These are phyloP conservation scores for Adansonia rubrostipa DNA, from an alignment of 441 rosid species.

Conservation along the genomic window DNA sequence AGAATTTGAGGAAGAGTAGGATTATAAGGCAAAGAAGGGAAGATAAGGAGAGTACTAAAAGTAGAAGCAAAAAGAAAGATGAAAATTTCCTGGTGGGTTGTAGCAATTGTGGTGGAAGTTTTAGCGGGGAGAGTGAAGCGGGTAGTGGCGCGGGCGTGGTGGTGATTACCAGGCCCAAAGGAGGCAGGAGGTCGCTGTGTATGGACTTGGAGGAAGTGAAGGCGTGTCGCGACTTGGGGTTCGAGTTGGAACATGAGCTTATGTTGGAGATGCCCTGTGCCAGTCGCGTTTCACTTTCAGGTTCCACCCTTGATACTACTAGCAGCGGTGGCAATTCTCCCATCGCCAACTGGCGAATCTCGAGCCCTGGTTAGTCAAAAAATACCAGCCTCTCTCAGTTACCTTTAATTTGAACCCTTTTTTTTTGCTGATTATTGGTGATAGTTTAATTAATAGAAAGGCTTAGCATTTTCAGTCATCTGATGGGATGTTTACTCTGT, in stretches of 20 bases:
- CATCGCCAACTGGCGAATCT: slow-evolving; percentile 85
- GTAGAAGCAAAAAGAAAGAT: slow-evolving; percentile 29
- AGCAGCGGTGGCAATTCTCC: slow-evolving; percentile 92
- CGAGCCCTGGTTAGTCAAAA: slow-evolving; percentile 71
- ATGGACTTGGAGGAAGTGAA: slow-evolving; percentile 79
- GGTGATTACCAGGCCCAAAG: slow-evolving; percentile 75
- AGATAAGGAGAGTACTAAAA: slow-evolving; percentile 5
- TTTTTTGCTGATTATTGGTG: background rate
- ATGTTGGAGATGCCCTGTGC: slow-evolving; percentile 57
- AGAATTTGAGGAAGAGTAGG: slow-evolving; percentile 44
- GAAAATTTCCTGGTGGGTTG: slow-evolving; percentile 20
- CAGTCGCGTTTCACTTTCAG: slow-evolving; percentile 55
- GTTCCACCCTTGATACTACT: slow-evolving; percentile 65
- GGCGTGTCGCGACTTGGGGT: slow-evolving; percentile 74
- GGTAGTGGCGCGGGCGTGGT: slow-evolving; percentile 43
- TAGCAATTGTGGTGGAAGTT: slow-evolving; percentile 37
- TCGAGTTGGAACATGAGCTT: slow-evolving; percentile 67
- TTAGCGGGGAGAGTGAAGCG: slow-evolving; percentile 61
- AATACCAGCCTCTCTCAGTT: background rate
- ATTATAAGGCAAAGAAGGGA: slow-evolving; percentile 34
- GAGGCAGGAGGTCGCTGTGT: slow-evolving; percentile 64
- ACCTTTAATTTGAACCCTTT: background rate
- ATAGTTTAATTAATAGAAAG: background rate
- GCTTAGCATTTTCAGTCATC: slow-evolving; percentile 8
- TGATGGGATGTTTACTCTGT: slow-evolving; percentile 12